Conservation (phyloP, 805 yeast species). For the Metschnikowia borealis region DNA sequence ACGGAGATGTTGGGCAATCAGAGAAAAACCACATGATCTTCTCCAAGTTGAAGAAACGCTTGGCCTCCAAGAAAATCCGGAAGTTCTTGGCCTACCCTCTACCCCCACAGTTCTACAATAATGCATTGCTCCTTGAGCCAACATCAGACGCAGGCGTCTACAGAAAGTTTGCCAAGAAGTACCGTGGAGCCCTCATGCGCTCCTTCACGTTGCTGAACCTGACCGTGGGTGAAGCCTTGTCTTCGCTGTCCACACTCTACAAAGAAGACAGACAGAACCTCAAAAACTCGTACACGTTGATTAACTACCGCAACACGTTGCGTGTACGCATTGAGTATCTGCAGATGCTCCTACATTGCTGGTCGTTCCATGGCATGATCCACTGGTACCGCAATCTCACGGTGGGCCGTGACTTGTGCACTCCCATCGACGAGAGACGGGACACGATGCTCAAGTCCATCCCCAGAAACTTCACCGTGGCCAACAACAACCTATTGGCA, state of each 20-base stretch:
- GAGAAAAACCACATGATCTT: slow-evolving; percentile 10
- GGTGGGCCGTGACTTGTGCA: slow-evolving; percentile 34
- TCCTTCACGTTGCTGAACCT: slow-evolving; percentile 30
- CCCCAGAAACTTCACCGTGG: slow-evolving; percentile 12
- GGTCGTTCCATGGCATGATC: slow-evolving; percentile 39
- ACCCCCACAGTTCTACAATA: slow-evolving; percentile 21
- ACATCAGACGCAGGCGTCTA: slow-evolving; percentile 17
- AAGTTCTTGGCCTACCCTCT: slow-evolving; percentile 17
- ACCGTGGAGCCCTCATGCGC: slow-evolving; percentile 24
- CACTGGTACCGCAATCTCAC: slow-evolving; percentile 35
- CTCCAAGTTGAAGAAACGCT: slow-evolving; percentile 19
- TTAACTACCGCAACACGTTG: slow-evolving; percentile 30
- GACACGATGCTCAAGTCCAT: slow-evolving; percentile 23
- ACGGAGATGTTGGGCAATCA: slow-evolving; percentile 20
- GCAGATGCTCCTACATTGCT: slow-evolving; percentile 37
- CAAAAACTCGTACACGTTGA: slow-evolving; percentile 5
- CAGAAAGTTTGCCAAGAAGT: slow-evolving; percentile 16
- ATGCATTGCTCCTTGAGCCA: slow-evolving; percentile 39
- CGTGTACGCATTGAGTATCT: slow-evolving; percentile 37
- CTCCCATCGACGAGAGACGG: slow-evolving; percentile 26
- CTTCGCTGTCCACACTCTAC: slow-evolving; percentile 23
- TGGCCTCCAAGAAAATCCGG: slow-evolving; percentile 14
- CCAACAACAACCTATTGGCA: slow-evolving; percentile 13
- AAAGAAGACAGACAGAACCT: slow-evolving; percentile 19
- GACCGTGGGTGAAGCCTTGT: slow-evolving; percentile 36